These are phyloP conservation scores for Eucalyptus grandis DNA, from an alignment of 345 rosid genomes.

Conservation along the genomic window DNA sequence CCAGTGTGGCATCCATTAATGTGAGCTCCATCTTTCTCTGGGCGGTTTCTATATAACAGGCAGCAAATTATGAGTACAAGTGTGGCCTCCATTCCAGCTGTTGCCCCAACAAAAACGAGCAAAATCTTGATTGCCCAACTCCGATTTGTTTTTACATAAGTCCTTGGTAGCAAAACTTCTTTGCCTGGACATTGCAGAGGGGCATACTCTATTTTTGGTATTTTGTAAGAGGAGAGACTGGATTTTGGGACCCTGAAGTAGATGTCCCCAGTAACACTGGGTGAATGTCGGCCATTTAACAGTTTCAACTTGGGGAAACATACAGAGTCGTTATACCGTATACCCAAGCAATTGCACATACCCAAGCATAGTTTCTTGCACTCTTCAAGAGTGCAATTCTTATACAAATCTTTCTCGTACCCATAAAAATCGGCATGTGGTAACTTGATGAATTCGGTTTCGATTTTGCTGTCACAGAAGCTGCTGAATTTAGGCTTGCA, in stretches of 20 bases:
- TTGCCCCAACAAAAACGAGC: neutral
- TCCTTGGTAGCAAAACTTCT: neutral
- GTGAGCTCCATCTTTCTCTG: neutral
- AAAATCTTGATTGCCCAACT: neutral
- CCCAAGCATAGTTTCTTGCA: neutral
- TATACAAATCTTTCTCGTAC: neutral
- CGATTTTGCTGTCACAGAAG: neutral
- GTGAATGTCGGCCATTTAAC: neutral
- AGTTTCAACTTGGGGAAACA: neutral
- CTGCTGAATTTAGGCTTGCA: neutral
- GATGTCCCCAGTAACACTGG: neutral
- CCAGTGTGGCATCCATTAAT: neutral
- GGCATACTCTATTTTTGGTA: neutral
- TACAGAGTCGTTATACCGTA: neutral
- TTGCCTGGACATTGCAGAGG: neutral
- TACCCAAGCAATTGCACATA: neutral
- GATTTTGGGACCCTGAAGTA: neutral
- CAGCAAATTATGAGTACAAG: neutral
- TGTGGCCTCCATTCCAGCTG: neutral
- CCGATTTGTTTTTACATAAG: neutral
- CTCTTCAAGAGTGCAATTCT: neutral
- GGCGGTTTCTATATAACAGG: neutral
- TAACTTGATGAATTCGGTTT: neutral
- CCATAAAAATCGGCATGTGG: neutral
- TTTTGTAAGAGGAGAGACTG: neutral